These are phyloP conservation scores for Effrenium voratum DNA, from an alignment of 73 alveolate genomes.

Conservation along the genomic window DNA sequence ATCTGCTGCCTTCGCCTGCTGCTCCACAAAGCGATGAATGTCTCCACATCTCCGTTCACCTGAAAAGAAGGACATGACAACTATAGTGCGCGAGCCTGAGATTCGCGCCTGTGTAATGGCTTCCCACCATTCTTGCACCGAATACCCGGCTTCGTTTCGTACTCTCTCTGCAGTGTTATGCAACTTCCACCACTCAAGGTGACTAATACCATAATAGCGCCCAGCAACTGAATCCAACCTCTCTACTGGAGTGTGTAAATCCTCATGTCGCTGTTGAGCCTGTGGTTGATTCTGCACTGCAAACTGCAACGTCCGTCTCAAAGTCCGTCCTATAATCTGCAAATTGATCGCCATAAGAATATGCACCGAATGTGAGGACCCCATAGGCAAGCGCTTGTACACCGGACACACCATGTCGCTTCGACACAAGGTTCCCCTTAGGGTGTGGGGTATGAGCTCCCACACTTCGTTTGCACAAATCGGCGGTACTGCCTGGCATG, in stretches of 20 bases:
- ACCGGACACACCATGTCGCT: neutral
- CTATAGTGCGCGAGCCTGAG: neutral
- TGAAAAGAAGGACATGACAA: constrained; percentile 14
- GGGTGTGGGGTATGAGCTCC: neutral
- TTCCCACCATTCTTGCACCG: neutral
- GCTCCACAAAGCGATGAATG: neutral
- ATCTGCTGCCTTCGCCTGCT: neutral
- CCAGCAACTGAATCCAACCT: neutral
- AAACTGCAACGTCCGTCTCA: neutral
- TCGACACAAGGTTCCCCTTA: neutral
- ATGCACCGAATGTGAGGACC: neutral
- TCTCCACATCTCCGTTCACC: constrained; percentile 15
- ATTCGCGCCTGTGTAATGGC: neutral
- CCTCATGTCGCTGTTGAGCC: neutral
- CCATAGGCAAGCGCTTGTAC: neutral
- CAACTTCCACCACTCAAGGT: neutral
- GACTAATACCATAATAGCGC: neutral
- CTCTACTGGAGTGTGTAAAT: neutral
- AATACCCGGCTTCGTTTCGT: neutral
- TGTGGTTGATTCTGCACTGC: neutral
- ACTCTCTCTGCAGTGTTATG: neutral
- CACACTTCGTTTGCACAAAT: neutral
- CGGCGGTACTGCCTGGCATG: neutral
- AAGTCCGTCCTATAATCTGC: neutral
- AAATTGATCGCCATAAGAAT: neutral